Percentiles rank a stretch among this genome's conserved stretches.
These are phyloP conservation scores for Bocquillonia castaneifolia DNA, from an alignment of 441 rosid genomes.

Conservation along the genomic window DNA sequence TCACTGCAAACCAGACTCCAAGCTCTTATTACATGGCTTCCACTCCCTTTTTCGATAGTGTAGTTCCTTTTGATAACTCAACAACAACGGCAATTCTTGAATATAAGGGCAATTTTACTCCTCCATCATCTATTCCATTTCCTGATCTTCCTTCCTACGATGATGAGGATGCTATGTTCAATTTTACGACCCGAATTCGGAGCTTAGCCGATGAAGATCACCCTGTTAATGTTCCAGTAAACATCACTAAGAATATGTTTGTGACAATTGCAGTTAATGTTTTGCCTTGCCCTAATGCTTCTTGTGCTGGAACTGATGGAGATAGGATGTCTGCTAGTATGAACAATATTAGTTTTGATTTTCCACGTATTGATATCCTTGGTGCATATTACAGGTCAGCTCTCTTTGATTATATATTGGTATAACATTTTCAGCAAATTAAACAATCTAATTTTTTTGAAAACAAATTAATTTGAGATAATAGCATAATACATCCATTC, in stretches of 20 bases:
- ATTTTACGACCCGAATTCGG: constrained; percentile 24
- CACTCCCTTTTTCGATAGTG: constrained; percentile 37
- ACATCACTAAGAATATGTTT: constrained; percentile 24
- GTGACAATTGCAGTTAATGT: constrained; percentile 27
- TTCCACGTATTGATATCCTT: constrained; percentile 17
- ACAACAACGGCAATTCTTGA: constrained; percentile 47
- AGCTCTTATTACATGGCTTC: constrained; percentile 45
- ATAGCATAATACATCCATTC: no score
- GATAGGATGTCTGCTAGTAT: constrained; percentile 25
- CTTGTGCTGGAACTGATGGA: constrained; percentile 19
- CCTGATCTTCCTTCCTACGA: constrained; percentile 21
- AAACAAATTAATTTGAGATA: no score
- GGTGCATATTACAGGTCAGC: constrained; percentile 35
- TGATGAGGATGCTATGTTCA: constrained; percentile 22
- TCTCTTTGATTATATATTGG: no score
- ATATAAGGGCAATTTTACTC: constrained; percentile 21
- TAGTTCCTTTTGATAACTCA: constrained; percentile 34
- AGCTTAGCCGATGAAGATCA: constrained; percentile 10
- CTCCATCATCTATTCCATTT: constrained; percentile 19
- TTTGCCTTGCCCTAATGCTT: constrained; percentile 23
- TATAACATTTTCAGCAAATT: no score
- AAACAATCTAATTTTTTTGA: no score
- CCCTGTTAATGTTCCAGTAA: constrained; percentile 30
- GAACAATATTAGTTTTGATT: constrained; percentile 30
- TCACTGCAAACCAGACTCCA: constrained; percentile 39